These are phyloP conservation scores for Morella rubra DNA, from an alignment of 306 rosid genomes.

Conservation along the genomic window DNA sequence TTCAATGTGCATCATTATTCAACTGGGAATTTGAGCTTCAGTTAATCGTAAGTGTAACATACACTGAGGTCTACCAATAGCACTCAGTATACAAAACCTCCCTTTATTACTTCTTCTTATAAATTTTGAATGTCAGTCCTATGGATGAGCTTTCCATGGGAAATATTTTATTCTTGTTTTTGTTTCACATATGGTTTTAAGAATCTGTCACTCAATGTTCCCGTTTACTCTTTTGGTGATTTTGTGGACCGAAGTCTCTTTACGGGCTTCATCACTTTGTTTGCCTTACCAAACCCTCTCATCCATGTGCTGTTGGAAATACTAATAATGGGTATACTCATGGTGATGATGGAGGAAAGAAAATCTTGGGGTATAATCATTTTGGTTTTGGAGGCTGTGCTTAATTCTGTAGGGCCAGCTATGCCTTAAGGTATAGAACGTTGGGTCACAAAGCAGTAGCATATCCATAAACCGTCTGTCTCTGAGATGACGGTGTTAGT, in stretches of 20 bases:
- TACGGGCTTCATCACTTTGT: background rate
- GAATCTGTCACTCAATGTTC: background rate
- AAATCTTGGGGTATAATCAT: background rate
- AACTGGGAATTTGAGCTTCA: background rate
- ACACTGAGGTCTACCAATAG: background rate
- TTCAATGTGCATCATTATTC: background rate
- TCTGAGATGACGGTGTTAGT: background rate
- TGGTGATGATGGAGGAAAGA: background rate
- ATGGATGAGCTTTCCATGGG: background rate
- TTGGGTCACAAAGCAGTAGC: background rate
- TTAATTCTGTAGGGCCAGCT: background rate
- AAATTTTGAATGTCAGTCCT: background rate
- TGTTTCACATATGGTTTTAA: background rate
- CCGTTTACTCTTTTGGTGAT: background rate
- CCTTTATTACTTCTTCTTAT: background rate
- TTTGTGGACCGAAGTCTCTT: background rate
- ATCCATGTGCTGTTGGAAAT: background rate
- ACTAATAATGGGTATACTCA: background rate
- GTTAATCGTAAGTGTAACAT: background rate
- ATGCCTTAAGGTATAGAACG: background rate
- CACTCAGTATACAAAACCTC: background rate
- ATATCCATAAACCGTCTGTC: background rate
- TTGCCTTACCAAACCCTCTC: background rate
- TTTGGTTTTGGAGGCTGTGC: background rate
- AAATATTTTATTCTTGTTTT: background rate